These are phyloP conservation scores for Epichloe glyceriae DNA, from an alignment of 2,329 filamentous ascomycete genomes.

Conservation along the genomic window DNA sequence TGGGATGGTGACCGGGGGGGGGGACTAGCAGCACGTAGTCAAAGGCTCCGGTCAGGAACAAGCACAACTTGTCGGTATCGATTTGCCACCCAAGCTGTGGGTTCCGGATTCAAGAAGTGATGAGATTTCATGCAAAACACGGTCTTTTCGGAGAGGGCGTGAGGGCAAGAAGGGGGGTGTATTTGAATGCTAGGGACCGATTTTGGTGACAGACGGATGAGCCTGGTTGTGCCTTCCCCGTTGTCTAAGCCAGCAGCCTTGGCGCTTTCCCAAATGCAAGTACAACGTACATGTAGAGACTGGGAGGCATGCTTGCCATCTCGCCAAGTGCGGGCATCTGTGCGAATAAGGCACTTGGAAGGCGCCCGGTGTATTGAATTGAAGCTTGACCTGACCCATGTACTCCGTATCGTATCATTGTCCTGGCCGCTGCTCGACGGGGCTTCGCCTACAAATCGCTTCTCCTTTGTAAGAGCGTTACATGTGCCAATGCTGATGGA, in stretches of 20 bases:
- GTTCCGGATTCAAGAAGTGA: neutral
- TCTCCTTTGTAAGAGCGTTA: too few species aligned
- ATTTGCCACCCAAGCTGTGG: conserved; percentile 1
- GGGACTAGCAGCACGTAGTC: neutral
- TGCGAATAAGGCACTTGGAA: too few species aligned
- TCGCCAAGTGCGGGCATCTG: too few species aligned
- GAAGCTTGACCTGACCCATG: neutral
- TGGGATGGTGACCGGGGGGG: neutral
- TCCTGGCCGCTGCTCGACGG: too few species aligned
- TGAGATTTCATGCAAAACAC: neutral
- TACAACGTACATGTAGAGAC: too few species aligned
- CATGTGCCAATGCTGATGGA: neutral
- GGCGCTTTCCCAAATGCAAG: neutral
- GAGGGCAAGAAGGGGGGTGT: neutral
- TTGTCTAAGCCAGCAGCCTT: neutral
- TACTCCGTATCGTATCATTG: neutral
- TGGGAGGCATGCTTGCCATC: too few species aligned
- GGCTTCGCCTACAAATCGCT: too few species aligned
- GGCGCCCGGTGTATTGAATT: neutral
- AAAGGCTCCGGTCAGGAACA: neutral
- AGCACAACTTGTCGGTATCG: neutral
- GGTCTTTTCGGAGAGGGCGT: neutral
- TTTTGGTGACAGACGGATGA: neutral
- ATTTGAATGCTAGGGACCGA: too few species aligned
- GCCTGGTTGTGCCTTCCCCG: neutral